A percentile compares a stretch with the other conserved stretches of the same genome.
phyloP scores from a whole-genome alignment of 495 filamentous ascomycete species.

The Hypoxylon fuscum region DNA sequence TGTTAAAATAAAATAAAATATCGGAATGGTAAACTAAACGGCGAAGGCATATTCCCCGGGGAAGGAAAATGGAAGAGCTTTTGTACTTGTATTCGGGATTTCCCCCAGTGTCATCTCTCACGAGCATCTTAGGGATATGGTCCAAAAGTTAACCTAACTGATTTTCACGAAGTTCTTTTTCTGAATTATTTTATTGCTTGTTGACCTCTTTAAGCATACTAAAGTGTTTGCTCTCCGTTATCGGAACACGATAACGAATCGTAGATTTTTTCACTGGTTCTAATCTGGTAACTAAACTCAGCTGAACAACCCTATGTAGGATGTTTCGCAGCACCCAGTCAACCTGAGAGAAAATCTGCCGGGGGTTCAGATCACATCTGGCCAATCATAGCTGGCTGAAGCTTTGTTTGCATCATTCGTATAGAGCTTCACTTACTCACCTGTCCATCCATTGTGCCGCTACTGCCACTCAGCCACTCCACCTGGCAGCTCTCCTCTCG shows the following conservation, averaged over 20 bases:
- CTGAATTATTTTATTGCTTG: conserved; percentile 3
- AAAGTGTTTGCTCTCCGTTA: conserved; percentile 25
- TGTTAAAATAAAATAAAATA: conserved; percentile 33
- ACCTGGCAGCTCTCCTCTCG: neutral
- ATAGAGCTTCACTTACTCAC: neutral
- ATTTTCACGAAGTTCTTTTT: conserved; percentile 21
- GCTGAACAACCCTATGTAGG: no score
- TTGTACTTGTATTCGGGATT: conserved; percentile 50
- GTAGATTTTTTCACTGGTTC: conserved; percentile 34
- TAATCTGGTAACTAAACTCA: no score
- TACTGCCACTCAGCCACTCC: neutral
- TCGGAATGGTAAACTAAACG: conserved; percentile 37
- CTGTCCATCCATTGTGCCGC: neutral
- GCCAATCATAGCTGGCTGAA: neutral
- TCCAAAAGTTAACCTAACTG: conserved; percentile 39
- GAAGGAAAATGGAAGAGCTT: conserved; percentile 29
- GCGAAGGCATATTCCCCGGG: conserved; percentile 35
- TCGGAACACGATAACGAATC: conserved; percentile 31
- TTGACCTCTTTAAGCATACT: neutral
- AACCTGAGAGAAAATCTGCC: no score
- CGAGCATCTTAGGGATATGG: conserved; percentile 38
- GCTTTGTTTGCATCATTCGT: neutral
- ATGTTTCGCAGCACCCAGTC: no score
- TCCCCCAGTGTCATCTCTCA: conserved; percentile 33
- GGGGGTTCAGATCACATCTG: neutral